Evolutionary conservation across 176 grass and related monocot species (phyloP).

Genomic region (Rhynchospora pubera): DNA sequence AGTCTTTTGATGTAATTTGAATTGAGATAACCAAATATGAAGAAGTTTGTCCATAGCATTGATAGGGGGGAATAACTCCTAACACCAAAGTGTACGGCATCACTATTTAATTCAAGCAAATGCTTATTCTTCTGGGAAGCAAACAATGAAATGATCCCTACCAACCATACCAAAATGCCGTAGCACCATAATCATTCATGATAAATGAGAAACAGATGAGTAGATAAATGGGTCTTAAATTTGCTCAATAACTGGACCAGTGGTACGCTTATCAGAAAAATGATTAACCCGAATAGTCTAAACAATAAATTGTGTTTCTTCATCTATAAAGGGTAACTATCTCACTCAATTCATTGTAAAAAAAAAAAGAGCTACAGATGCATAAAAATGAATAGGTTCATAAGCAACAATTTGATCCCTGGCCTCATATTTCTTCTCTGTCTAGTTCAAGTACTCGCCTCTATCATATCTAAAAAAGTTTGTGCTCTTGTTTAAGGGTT

Average conservation of each 20-base stretch:
- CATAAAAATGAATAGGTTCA: slow-evolving; percentile 10
- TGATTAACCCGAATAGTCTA: too few species aligned
- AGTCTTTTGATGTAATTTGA: too few species aligned
- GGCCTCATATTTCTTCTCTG: not conserved
- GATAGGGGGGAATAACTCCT: too few species aligned
- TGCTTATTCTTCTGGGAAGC: not conserved
- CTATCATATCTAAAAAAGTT: not conserved
- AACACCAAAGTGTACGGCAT: too few species aligned
- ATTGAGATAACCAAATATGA: too few species aligned
- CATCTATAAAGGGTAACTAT: not conserved
- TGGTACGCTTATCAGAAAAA: not conserved
- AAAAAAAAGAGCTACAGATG: not conserved
- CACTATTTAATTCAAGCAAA: not conserved
- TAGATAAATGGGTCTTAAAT: not conserved
- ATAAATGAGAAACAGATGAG: slow-evolving; percentile 5
- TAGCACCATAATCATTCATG: not conserved
- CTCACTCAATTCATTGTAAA: not conserved
- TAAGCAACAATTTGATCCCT: not conserved
- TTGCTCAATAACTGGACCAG: not conserved
- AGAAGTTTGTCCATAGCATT: too few species aligned
- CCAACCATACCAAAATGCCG: not conserved
- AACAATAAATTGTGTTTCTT: slow-evolving; percentile 1
- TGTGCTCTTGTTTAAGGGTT: not conserved
- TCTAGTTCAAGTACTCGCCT: slow-evolving; percentile 5
- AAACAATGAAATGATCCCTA: slow-evolving; percentile 5